A percentile compares a stretch with the other conserved stretches of the same genome.
Evolutionary conservation across 192 early-diverging fungal genomes (phyloP).

Genomic region (Dimargaris cristalligena): DNA sequence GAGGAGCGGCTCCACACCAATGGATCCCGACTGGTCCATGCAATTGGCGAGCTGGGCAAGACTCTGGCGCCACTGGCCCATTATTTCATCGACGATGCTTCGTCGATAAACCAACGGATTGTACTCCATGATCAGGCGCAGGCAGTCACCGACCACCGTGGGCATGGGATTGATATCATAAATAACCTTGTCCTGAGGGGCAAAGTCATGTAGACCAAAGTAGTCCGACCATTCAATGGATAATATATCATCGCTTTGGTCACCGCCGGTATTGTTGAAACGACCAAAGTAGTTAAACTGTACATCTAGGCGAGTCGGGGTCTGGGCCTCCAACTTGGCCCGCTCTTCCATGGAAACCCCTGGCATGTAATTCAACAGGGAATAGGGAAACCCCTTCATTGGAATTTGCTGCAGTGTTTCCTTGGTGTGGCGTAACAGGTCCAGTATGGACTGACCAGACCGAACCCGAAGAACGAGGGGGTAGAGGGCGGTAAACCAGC

Average conservation of each 20-base stretch:
- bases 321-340: not conserved
- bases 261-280: not conserved
- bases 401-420: conserved; percentile 10
- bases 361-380: not conserved
- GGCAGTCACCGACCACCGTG: not conserved
- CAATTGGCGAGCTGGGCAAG: not conserved
- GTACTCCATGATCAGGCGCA: conserved; percentile 7
- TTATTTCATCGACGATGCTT: not conserved
- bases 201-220: conserved; percentile 5
- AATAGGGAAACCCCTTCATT: not conserved
- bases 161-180: conserved; percentile 1
- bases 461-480: conserved; percentile 5
- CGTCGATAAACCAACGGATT: not conserved
- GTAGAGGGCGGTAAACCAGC: conserved; percentile 20
- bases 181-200: not conserved
- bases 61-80: not conserved
- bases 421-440: not conserved
- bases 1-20: not conserved
- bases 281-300: conserved; percentile 12
- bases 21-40: too few species aligned
- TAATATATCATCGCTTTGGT: too few species aligned
- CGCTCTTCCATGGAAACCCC: not conserved
- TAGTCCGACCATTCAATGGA: conserved; percentile 1
- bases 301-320: not conserved
- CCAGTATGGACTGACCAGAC: not conserved